Percentiles rank a stretch among this genome's conserved stretches.
Evolutionary conservation across 345 rosid species (phyloP).

Genomic region (Eutrema heterophyllum): DNA sequence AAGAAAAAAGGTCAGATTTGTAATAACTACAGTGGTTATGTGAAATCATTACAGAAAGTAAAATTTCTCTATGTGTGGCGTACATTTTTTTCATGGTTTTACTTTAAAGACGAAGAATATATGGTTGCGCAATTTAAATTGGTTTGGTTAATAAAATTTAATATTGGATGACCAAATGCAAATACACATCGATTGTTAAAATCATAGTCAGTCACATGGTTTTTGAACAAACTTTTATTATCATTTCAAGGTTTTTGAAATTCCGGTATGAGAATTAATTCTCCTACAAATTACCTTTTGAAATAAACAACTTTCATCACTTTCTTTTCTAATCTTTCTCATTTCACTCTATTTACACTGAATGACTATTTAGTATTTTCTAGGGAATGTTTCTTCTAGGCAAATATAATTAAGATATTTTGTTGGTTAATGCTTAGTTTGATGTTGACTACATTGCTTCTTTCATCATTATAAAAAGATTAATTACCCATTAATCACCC

Average conservation of each 20-base stretch:
- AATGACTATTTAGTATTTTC: not conserved
- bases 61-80: not conserved
- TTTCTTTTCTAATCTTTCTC: not conserved
- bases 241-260: not conserved
- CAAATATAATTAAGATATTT: not conserved
- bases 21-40: conserved; percentile 34
- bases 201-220: not conserved
- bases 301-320: not conserved
- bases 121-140: not conserved
- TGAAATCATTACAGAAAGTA: conserved; percentile 20
- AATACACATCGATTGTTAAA: not conserved
- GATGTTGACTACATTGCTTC: conserved; percentile 3
- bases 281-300: not conserved
- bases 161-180: not conserved
- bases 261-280: not conserved
- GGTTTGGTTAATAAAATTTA: not conserved
- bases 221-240: not conserved
- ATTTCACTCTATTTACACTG: not conserved
- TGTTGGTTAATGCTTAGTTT: not conserved
- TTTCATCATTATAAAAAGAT: conserved; percentile 19
- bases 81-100: conserved; percentile 8
- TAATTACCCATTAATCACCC: conserved; percentile 6
- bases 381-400: not conserved
- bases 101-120: conserved; percentile 23
- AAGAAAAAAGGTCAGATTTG: conserved; percentile 23